A percentile compares a stretch with the other conserved stretches of the same genome.
Evolutionary conservation across 23 red algal genomes (phyloP).

Genomic region (Pyropia yezoensis): DNA sequence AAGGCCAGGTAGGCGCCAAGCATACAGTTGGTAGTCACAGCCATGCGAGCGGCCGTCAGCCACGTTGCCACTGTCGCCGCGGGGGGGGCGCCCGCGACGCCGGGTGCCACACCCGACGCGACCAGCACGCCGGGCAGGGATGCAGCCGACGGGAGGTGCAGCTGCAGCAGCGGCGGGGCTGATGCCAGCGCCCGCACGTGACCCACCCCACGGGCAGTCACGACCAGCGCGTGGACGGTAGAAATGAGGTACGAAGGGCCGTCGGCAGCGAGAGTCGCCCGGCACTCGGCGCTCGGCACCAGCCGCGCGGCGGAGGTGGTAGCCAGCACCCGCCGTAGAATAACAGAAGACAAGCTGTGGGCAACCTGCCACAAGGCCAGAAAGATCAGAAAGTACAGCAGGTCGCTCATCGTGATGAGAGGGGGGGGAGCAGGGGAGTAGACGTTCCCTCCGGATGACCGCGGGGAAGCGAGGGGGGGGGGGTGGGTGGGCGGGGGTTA

Average conservation of each 20-base stretch:
- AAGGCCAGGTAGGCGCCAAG: constrained; percentile 28
- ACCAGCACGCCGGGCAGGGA: neutral
- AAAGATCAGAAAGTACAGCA: too few relatives aligned
- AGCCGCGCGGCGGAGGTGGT: too few relatives aligned
- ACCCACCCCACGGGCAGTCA: constrained; percentile 26
- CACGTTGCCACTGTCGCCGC: constrained; percentile 7
- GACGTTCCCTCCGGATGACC: too few relatives aligned
- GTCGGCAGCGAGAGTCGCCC: constrained; percentile 5
- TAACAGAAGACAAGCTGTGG: too few relatives aligned
- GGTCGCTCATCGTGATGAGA: too few relatives aligned
- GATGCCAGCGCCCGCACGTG: constrained; percentile 20
- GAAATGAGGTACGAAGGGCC: constrained; percentile 46
- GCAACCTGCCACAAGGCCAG: too few relatives aligned
- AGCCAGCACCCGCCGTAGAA: too few relatives aligned
- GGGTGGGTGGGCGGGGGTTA: too few relatives aligned
- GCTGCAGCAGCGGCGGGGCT: constrained; percentile 9
- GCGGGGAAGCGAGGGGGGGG: too few relatives aligned
- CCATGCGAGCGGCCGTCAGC: constrained; percentile 8
- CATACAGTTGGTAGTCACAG: constrained; percentile 17
- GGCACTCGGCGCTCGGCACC: neutral
- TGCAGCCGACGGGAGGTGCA: constrained; percentile 12
- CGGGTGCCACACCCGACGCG: neutral
- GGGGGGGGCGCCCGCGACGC: neutral
- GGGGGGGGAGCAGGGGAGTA: too few relatives aligned
- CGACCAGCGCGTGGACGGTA: constrained; percentile 45